These are phyloP conservation scores for Ophiostoma novo-ulmi DNA, from an alignment of 2,329 filamentous ascomycete genomes.

Conservation along the genomic window DNA sequence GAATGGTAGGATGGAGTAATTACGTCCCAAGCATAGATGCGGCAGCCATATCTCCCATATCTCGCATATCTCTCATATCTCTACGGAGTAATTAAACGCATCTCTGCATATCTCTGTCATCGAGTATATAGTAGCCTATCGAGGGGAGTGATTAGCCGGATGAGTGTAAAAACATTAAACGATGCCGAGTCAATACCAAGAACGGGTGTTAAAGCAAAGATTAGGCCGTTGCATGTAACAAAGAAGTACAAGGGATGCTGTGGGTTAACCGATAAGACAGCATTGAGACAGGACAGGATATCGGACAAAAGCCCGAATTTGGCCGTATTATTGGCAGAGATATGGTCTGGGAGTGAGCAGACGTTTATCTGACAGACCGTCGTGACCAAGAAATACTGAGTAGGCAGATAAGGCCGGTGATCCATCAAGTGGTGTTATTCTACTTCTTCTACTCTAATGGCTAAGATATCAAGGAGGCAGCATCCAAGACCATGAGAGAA, in stretches of 20 bases:
- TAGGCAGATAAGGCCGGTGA: neutral
- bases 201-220: neutral
- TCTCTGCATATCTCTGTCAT: neutral
- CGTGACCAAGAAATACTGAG: neutral
- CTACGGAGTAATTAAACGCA: neutral
- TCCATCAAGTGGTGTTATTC: neutral
- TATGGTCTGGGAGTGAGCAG: neutral
- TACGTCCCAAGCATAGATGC: neutral
- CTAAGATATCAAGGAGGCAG: neutral
- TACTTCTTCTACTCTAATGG: neutral
- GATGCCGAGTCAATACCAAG: neutral
- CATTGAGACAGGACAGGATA: neutral
- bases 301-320: constrained; percentile 5
- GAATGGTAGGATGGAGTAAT: neutral
- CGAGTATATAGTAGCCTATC: neutral
- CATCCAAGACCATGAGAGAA: neutral
- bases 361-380: neutral
- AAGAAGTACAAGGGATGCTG: neutral
- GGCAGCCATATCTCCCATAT: neutral
- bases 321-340: neutral
- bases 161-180: neutral
- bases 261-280: neutral
- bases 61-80: neutral
- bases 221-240: neutral
- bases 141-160: neutral